Conservation (phyloP, 1,284 basidiomycete species). For the Laetiporus sulphureus region DNA sequence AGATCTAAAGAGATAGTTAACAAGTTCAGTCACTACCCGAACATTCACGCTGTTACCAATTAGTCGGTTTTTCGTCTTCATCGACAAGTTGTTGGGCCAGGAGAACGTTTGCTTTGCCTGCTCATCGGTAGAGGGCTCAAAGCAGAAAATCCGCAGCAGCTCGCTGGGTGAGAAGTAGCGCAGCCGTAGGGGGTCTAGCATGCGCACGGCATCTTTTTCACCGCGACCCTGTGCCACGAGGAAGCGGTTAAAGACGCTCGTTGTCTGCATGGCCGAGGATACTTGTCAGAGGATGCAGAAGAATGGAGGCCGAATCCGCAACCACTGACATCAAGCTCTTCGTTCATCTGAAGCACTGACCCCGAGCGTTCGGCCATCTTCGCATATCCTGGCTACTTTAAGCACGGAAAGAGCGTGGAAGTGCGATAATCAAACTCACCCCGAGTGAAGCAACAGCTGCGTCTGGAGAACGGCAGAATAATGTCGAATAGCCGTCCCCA, state of each 20-base stretch:
- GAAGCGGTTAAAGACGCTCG: conserved; percentile 51
- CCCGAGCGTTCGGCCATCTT: conserved; percentile 68
- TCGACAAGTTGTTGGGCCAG: conserved; percentile 56
- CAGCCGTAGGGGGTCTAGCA: conserved; percentile 49
- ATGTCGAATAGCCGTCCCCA: conserved; percentile 79
- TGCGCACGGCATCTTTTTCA: conserved; percentile 39
- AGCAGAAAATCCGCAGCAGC: conserved; percentile 60
- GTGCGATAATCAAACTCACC: conserved; percentile 31
- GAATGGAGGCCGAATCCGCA: conserved; percentile 12
- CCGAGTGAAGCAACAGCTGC: conserved; percentile 74
- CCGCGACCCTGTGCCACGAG: conserved; percentile 35
- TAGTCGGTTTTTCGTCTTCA: conserved; percentile 62
- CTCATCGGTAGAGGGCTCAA: conserved; percentile 20
- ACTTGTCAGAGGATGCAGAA: background rate
- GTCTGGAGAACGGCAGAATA: conserved; percentile 50
- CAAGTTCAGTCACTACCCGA: conserved; percentile 49
- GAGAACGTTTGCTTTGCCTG: conserved; percentile 29
- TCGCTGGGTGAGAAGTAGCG: conserved; percentile 71
- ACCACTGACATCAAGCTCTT: conserved; percentile 59
- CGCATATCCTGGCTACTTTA: conserved; percentile 52
- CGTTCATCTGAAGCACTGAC: conserved; percentile 67
- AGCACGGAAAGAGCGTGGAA: background rate
- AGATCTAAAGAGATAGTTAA: conserved; percentile 43
- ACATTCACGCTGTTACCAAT: conserved; percentile 81
- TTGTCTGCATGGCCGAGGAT: conserved; percentile 42